Evolutionary conservation across 2,329 filamentous ascomycete genomes (phyloP), one percentile per base, ranked within the genome.

Genomic region (Ascosphaera apis): DNA sequence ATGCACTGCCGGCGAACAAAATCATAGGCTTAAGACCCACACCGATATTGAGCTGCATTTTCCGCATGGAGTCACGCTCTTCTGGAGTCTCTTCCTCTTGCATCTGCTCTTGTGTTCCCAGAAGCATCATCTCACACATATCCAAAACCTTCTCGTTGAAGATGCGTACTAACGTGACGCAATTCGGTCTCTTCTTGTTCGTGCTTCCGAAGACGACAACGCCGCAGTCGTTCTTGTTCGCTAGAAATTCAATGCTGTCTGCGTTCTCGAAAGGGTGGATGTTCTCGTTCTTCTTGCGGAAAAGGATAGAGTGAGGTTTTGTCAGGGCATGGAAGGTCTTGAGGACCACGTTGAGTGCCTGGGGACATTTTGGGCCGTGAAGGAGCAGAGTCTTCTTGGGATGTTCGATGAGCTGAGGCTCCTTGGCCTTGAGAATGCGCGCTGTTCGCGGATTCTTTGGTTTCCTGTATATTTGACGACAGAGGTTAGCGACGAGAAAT

Each of bases 131-230:
- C 65, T 98, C 88, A 37, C 91, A 63, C 82, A 98, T 92, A 56
- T 98, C 91, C 44, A 95, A 67, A 12, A 92, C 66, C 58, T 88
- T 84, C 61, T 80, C 72, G 47, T 75, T 69, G 54, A 91, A 95
- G 31, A 78, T 79, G 42, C 88, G 73, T 30, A 76, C 65, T 33
- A 95, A 57, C 0, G 83, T 93, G 47, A 98, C 55, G 42, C 75
- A 76, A 57, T 98, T 83, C 3, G 84, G 84, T n/a, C 88, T 69
- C 67, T 95, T 98, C 67, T 95, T 98, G 55, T 69, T 81, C 56
- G 76, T 77, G 53, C 70, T 75, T 36, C 76, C 84, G 48, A 91
- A 91, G 44, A 88, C 67, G 44, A 93, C 67, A 34, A 93, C 63
- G 33, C 74, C 78, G 49, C 80, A 75, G 55, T 98, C 88, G 60